Evolutionary conservation across 495 filamentous ascomycete genomes (phyloP), one percentile per base, ranked within the genome.

Genomic region (Penicillium simplicissimum): DNA sequence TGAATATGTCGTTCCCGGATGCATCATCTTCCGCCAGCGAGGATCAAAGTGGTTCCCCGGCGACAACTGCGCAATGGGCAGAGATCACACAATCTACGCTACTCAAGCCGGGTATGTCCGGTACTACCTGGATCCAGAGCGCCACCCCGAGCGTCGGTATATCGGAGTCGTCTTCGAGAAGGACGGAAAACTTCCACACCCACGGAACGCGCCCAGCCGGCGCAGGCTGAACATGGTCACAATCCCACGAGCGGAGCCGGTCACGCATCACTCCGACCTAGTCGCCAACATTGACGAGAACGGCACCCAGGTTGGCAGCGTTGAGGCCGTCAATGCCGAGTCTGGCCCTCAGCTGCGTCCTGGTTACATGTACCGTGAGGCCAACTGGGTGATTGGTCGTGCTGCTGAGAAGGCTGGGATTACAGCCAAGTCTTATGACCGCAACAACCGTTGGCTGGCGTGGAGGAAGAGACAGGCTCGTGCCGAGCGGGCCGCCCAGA

Each of bases 71-170:
- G 88, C 82, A 59, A 91, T 97, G 83, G 95, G 95, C 14, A 87
- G 94, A n/a, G 93, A 98, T 77, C 95, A 97, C 81, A 97, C 94
- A 34, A 96, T 99, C 79, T 96, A 90, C 74, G 90, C 95, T 38
- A 84, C 84, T 35, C 80, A 88, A 36, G 79, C 88, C 13, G 95
- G 95, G 45, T 98, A 93, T 76, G 95, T 99, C 49, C 91, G 92
- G 62, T 99, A 96, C 81, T 99, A 99, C 80, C 85, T 87, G 58
- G 93, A 97, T 66, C 93, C 92, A 1, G 68, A 80, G 52, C 81
- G 77, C 34, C 90, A 96, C 70, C 88, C 92, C 1, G 89, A 89
- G 49, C 85, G 92, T 48, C 87, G 92, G 71, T 98, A 90, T 76
- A 99, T 99, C 71, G 95, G 95, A 49, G 86, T 99, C 52, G 88